Evolutionary conservation across 805 yeast species (phyloP).

Genomic region (Candida xyloterini): DNA sequence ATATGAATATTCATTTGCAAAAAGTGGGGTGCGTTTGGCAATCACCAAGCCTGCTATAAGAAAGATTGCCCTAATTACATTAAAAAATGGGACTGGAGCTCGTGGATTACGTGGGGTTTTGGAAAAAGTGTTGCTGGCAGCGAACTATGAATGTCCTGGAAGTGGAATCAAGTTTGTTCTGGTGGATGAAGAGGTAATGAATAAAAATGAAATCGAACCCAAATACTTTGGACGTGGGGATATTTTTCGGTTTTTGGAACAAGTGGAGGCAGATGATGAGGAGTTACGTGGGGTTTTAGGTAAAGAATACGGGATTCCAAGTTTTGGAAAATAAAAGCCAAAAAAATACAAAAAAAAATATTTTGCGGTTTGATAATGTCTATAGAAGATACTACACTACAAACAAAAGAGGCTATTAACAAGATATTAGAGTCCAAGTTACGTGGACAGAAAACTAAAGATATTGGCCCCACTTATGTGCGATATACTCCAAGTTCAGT

Average conservation of each 20-base stretch:
- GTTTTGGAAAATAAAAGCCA: not conserved
- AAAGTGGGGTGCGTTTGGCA: conserved; percentile 48
- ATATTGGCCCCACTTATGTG: conserved; percentile 39
- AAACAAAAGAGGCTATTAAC: conserved; percentile 57
- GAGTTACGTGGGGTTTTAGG: conserved; percentile 36
- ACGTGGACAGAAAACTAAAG: conserved; percentile 27
- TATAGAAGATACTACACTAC: conserved; percentile 40
- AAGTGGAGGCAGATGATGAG: conserved; percentile 41
- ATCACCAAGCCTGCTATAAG: conserved; percentile 47
- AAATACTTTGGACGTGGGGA: conserved; percentile 47
- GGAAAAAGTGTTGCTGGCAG: conserved; percentile 48
- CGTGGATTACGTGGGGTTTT: conserved; percentile 55
- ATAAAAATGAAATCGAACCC: conserved; percentile 25
- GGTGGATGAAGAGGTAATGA: conserved; percentile 43
- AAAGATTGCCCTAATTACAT: conserved; percentile 47
- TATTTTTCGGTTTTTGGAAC: conserved; percentile 38
- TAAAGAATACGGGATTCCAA: conserved; percentile 28
- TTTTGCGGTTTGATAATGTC: conserved; percentile 4
- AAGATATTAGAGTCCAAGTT: conserved; percentile 44
- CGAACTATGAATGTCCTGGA: conserved; percentile 60
- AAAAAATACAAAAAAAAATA: not conserved
- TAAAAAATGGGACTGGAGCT: conserved; percentile 58
- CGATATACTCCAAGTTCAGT: conserved; percentile 42
- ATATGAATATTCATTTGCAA: conserved; percentile 51
- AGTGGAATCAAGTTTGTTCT: conserved; percentile 50